Evolutionary conservation across 2,329 filamentous ascomycete species (phyloP), one percentile per base, ranked within the genome.

Genomic region (Tolypocladium tropicale): DNA sequence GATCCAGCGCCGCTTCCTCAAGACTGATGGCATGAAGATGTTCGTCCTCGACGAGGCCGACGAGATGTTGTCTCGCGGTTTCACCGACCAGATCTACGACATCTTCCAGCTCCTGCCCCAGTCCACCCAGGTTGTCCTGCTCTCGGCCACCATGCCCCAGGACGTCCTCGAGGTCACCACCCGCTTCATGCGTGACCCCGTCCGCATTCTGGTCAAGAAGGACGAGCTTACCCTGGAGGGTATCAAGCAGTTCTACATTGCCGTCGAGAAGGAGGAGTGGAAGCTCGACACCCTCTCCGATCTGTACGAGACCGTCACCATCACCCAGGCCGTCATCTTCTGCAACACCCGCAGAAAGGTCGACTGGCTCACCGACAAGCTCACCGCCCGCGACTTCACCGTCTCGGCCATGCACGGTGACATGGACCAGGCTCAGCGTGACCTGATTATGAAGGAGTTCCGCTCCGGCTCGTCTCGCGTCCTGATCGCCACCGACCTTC

Each of bases 381-480:
- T 99, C 74, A 95, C 90, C 68, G 89, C 89, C 68, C 90, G 91
- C 81, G 93, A 99, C 79, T 99, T 99, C 83, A 97, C 94, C 62
- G 94, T 99, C 74, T 96, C 93, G 41, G 92, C 93, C 78, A 97
- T 99, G 94, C 94, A 99, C 83, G 94, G 94, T 74, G 94, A 99
- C 73, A 99, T 99, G 94, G 91, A 96, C 76, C 92, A 96, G 81
- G 80, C 78, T 70, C 91, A 97, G 83, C 92, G 94, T 85, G 94
- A 97, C 76, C 83, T 95, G 72, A 99, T 99, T 77, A 99, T 99
- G 94, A 96, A 99, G 86, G 94, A 99, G 82, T 99, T 99, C 89
- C 91, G 94, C 70, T 96, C 92, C 65, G 94, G 94, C 65, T 96
- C 92, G 74, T 96, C 92, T 63, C 92, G 94, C 88, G 94, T 99